Conservation (phyloP, 805 yeast species). For the Cyberlindnera samutprakarnensis region DNA sequence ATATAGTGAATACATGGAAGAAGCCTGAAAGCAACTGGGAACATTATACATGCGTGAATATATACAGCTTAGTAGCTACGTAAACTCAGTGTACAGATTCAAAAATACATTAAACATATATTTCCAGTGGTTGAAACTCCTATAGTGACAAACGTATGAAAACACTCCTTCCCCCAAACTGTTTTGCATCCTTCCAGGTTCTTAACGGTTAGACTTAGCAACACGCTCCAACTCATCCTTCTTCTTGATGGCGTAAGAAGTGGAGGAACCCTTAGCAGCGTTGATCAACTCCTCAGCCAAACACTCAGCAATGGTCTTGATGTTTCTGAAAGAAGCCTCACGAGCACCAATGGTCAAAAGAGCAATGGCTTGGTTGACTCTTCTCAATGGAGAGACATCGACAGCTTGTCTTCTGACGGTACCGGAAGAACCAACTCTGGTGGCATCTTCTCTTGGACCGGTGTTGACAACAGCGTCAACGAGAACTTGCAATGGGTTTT, state of each 20-base stretch:
- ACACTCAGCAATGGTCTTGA: slow-evolving; percentile 99
- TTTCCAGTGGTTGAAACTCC: slow-evolving; percentile 3
- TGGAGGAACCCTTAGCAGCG: slow-evolving; percentile 99
- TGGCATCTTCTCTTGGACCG: slow-evolving; percentile 99
- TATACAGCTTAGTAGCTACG: too few relatives aligned
- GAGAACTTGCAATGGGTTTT: slow-evolving; percentile 98
- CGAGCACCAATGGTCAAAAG: slow-evolving; percentile 98
- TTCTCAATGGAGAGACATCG: slow-evolving; percentile 99
- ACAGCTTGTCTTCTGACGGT: slow-evolving; percentile 99
- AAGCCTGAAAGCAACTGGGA: too few relatives aligned
- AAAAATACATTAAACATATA: slow-evolving; percentile 15
- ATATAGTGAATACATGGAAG: too few relatives aligned
- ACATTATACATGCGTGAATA: too few relatives aligned
- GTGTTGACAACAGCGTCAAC: slow-evolving; percentile 99
- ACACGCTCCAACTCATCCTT: slow-evolving; percentile 99
- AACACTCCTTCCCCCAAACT: not conserved
- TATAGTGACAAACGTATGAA: slow-evolving; percentile 1
- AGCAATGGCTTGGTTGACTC: slow-evolving; percentile 99
- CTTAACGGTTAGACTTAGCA: slow-evolving; percentile 99
- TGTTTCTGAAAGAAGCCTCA: slow-evolving; percentile 99
- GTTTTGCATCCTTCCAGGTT: not conserved
- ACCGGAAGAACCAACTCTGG: slow-evolving; percentile 99
- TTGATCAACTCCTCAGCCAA: slow-evolving; percentile 99
- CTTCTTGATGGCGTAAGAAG: slow-evolving; percentile 99
- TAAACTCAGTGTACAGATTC: too few relatives aligned